phyloP scores from a whole-genome alignment of 352 stramenopile genomes.

The Globisporangium perplexum region DNA sequence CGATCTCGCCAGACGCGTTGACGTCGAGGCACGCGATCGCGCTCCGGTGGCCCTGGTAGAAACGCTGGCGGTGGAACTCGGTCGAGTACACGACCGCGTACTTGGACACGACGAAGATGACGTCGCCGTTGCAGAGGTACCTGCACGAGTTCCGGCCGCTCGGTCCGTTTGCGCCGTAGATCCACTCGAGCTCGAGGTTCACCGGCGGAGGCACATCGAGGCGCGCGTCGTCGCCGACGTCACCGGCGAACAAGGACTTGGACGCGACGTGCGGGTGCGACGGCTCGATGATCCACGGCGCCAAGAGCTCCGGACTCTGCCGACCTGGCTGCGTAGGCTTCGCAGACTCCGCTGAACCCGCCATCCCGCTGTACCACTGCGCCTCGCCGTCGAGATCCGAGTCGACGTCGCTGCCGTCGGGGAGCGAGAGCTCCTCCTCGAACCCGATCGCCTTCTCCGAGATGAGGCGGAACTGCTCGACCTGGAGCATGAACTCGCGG shows the following conservation, averaged over 20 bases:
- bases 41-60: slow-evolving; percentile 58
- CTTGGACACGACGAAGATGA: slow-evolving; percentile 70
- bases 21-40: slow-evolving; percentile 61
- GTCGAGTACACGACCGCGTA: slow-evolving; percentile 72
- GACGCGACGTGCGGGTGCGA: slow-evolving; percentile 4
- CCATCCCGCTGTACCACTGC: slow-evolving; percentile 6
- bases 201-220: slow-evolving; percentile 40
- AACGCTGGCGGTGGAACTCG: slow-evolving; percentile 51
- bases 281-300: slow-evolving; percentile 51
- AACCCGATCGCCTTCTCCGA: slow-evolving; percentile 60
- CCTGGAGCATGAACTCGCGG: slow-evolving; percentile 80
- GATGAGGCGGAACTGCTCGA: slow-evolving; percentile 72
- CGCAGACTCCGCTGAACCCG: neutral
- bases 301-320: slow-evolving; percentile 16
- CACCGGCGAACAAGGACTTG: slow-evolving; percentile 1
- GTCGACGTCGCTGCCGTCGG: slow-evolving; percentile 63
- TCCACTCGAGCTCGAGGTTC: slow-evolving; percentile 71
- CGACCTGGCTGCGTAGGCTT: neutral
- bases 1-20: slow-evolving; percentile 46
- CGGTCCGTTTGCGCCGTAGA: slow-evolving; percentile 58
- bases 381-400: slow-evolving; percentile 65
- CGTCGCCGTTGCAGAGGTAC: slow-evolving; percentile 44
- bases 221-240: neutral
- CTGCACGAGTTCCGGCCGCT: slow-evolving; percentile 41
- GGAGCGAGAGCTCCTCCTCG: slow-evolving; percentile 56